Percentiles rank a stretch among this genome's conserved stretches.
phyloP scores from a whole-genome alignment of 2,329 filamentous ascomycete species.

The Ophiostoma perfectum region DNA sequence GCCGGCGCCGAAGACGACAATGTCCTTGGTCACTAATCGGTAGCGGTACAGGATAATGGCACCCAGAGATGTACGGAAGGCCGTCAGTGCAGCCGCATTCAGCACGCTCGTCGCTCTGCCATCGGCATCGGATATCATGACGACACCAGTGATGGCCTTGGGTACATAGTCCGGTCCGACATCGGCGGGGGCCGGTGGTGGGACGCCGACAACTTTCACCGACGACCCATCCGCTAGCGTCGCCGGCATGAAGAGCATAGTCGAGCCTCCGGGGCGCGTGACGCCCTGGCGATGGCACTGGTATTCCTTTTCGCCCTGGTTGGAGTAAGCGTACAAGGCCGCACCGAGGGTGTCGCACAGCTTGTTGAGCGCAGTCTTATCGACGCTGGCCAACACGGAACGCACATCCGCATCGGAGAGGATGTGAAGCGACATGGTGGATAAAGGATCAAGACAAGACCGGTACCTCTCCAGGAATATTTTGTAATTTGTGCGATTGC shows the following conservation, averaged over 20 bases:
- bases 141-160: conserved; percentile 44
- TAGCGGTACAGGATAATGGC: conserved; percentile 57
- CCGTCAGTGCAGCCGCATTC: conserved; percentile 63
- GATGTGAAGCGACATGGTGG: conserved; percentile 30
- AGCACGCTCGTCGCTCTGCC: conserved; percentile 58
- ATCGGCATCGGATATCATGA: conserved; percentile 53
- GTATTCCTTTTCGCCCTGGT: conserved; percentile 53
- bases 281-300: conserved; percentile 59
- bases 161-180: conserved; percentile 17
- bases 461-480: background rate
- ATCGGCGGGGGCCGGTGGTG: conserved; percentile 23
- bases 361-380: conserved; percentile 50
- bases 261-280: conserved; percentile 55
- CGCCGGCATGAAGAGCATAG: conserved; percentile 63
- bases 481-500: background rate
- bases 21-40: conserved; percentile 37
- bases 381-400: conserved; percentile 49
- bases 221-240: conserved; percentile 54
- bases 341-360: conserved; percentile 54
- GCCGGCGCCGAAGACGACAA: conserved; percentile 64
- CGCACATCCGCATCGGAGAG: conserved; percentile 53
- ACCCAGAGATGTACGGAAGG: conserved; percentile 62
- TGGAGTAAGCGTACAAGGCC: conserved; percentile 60
- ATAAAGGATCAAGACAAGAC: background rate
- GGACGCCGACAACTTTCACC: conserved; percentile 54